These are phyloP conservation scores for Agapanthus africanus DNA, from an alignment of 106 monocot species.

Conservation along the genomic window DNA sequence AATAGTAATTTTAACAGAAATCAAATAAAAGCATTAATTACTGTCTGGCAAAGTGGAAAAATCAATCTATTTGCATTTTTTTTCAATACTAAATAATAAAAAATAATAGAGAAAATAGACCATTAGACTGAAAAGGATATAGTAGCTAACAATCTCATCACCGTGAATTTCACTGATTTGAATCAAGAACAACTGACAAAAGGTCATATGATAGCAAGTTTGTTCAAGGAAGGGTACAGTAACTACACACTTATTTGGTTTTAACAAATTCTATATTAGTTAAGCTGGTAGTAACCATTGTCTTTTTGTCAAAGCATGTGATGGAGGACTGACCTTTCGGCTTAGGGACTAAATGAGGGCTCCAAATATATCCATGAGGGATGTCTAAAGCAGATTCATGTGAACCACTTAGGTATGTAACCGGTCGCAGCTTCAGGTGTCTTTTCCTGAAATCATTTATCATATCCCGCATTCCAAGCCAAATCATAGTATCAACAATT, in stretches of 20 bases:
- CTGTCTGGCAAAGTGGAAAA: neutral
- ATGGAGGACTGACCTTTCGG: constrained; percentile 47
- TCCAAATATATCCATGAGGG: constrained; percentile 81
- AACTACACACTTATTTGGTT: neutral
- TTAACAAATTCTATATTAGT: neutral
- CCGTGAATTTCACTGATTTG: neutral
- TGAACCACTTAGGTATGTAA: constrained; percentile 64
- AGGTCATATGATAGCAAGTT: neutral
- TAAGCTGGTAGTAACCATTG: neutral
- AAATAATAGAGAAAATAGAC: neutral
- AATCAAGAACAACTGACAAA: neutral
- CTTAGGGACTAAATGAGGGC: constrained; percentile 76
- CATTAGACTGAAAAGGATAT: neutral
- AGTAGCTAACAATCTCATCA: neutral
- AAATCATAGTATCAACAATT: constrained; percentile 63
- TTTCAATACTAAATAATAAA: neutral
- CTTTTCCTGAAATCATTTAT: constrained; percentile 80
- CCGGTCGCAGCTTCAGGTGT: constrained; percentile 62
- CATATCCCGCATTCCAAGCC: constrained; percentile 78
- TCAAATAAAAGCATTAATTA: neutral
- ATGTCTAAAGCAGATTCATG: constrained; percentile 42
- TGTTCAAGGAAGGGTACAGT: neutral
- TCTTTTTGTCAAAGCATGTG: constrained; percentile 3
- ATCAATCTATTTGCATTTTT: neutral
- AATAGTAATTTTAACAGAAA: neutral